Conservation (phyloP, 2,329 filamentous ascomycete genomes). For the Apiospora phragmitis region DNA sequence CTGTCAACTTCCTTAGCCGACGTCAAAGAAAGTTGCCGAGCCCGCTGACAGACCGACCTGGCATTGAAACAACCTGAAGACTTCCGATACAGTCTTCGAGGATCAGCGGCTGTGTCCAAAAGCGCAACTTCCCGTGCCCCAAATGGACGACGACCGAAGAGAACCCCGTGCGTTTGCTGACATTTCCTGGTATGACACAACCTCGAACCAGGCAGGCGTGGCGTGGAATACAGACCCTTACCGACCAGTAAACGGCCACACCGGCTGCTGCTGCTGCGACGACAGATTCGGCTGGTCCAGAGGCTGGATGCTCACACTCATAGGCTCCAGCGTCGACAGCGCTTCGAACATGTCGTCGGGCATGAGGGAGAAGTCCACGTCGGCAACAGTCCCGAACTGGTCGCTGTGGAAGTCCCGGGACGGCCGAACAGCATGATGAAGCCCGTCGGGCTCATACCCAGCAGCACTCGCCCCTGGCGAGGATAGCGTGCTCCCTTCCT, state of each 20-base stretch:
- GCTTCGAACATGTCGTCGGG: slow-evolving; percentile 12
- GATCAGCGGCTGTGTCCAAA: too few relatives aligned
- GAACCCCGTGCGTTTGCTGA: too few relatives aligned
- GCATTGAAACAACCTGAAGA: too few relatives aligned
- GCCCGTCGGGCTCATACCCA: not conserved
- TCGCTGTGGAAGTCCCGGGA: not conserved
- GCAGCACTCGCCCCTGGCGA: not conserved
- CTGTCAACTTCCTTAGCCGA: too few relatives aligned
- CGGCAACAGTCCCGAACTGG: not conserved
- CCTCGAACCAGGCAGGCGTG: too few relatives aligned
- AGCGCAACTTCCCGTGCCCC: too few relatives aligned
- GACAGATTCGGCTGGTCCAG: not conserved
- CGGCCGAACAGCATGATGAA: not conserved
- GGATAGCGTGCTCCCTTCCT: not conserved
- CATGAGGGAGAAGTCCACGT: slow-evolving; percentile 7
- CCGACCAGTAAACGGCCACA: not conserved
- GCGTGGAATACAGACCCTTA: too few relatives aligned
- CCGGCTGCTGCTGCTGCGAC: not conserved
- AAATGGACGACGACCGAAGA: too few relatives aligned
- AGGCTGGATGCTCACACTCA: slow-evolving; percentile 11
- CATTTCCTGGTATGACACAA: too few relatives aligned
- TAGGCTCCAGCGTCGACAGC: slow-evolving; percentile 6
- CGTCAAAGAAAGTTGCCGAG: too few relatives aligned
- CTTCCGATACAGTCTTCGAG: too few relatives aligned
- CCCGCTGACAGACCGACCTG: too few relatives aligned